These are phyloP conservation scores for Jatropha podagrica DNA, from an alignment of 441 rosid genomes.

Conservation along the genomic window DNA sequence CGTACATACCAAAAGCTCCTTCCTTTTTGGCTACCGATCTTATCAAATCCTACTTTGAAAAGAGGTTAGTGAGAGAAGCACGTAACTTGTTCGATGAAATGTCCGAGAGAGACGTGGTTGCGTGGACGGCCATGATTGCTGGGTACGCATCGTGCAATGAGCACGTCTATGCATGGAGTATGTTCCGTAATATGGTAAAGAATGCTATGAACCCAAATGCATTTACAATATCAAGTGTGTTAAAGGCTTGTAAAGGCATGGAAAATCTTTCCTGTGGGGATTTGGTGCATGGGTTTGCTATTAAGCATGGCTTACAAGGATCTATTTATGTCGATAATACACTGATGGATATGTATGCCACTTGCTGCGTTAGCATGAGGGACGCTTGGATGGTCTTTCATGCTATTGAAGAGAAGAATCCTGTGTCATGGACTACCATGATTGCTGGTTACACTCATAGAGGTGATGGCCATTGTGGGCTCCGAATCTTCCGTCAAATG, in stretches of 20 bases:
- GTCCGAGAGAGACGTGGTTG: slow-evolving; percentile 73
- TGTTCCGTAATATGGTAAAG: slow-evolving; percentile 60
- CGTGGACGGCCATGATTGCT: slow-evolving; percentile 84
- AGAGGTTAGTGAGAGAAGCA: slow-evolving; percentile 58
- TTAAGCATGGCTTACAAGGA: slow-evolving; percentile 65
- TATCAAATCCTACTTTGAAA: slow-evolving; percentile 48
- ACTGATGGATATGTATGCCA: slow-evolving; percentile 73
- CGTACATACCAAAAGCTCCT: slow-evolving; percentile 41
- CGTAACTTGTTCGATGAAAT: slow-evolving; percentile 90
- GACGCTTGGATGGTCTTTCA: slow-evolving; percentile 60
- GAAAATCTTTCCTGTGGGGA: slow-evolving; percentile 48
- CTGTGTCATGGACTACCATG: slow-evolving; percentile 80
- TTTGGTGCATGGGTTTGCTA: slow-evolving; percentile 60
- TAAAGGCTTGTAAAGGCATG: slow-evolving; percentile 77
- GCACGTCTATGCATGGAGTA: slow-evolving; percentile 48
- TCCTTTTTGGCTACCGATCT: slow-evolving; percentile 68
- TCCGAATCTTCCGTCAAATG: slow-evolving; percentile 67
- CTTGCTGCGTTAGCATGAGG: slow-evolving; percentile 57
- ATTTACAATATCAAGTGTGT: slow-evolving; percentile 64
- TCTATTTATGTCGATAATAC: slow-evolving; percentile 67
- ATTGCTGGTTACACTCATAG: slow-evolving; percentile 80
- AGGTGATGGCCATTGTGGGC: slow-evolving; percentile 62
- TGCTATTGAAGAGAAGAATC: slow-evolving; percentile 52
- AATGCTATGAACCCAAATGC: slow-evolving; percentile 52
- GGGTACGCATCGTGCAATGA: slow-evolving; percentile 57